Percentiles rank a stretch among this genome's conserved stretches.
Evolutionary conservation across 495 filamentous ascomycete genomes (phyloP).

Genomic region (Penicillium silybi): DNA sequence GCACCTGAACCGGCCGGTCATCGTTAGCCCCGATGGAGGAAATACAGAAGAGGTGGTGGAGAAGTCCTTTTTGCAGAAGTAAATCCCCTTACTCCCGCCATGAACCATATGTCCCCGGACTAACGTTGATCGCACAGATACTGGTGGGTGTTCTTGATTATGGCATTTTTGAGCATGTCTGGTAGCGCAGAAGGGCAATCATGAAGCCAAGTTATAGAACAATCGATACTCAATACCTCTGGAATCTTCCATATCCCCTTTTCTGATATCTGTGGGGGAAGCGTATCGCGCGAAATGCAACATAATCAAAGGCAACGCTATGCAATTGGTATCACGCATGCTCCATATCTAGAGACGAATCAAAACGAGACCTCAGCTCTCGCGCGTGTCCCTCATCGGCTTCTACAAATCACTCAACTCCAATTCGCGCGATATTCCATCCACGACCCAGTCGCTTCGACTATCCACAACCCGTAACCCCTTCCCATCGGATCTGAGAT

Average conservation of each 20-base stretch:
- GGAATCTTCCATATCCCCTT: background rate
- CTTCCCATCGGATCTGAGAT: conserved; percentile 24
- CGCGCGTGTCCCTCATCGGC: background rate
- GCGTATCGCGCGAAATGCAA: background rate
- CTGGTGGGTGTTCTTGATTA: conserved; percentile 46
- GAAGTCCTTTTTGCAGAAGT: conserved; percentile 48
- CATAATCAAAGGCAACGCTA: background rate
- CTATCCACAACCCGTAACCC: background rate
- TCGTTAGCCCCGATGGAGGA: conserved; percentile 37
- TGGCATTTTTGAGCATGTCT: conserved; percentile 41
- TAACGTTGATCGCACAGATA: conserved; percentile 24
- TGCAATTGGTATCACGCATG: conserved; percentile 16
- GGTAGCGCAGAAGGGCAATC: conserved; percentile 36
- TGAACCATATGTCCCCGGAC: background rate
- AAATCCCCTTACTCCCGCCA: background rate
- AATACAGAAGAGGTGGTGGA: conserved; percentile 33
- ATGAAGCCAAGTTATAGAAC: conserved; percentile 1
- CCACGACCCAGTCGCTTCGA: background rate
- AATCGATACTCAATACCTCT: background rate
- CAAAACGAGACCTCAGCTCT: background rate
- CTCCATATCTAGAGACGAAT: background rate
- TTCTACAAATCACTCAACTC: background rate
- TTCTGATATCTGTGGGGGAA: background rate
- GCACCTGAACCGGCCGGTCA: conserved; percentile 40
- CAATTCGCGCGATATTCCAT: background rate